phyloP scores from a whole-genome alignment of 139 green algal species.

The Zygnema circumcarinatum region DNA sequence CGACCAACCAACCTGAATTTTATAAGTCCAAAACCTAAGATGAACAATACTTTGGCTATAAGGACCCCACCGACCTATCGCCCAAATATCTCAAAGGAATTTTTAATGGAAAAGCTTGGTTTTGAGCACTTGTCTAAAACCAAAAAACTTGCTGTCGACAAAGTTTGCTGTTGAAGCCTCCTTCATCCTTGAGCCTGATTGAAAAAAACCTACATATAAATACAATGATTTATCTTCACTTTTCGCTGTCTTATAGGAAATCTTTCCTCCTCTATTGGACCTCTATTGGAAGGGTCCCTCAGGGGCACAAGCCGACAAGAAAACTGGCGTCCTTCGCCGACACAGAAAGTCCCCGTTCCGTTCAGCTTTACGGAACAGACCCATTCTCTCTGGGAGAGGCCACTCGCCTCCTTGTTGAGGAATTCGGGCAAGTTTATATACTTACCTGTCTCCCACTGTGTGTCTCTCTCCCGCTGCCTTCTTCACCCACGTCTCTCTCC shows the following conservation, averaged over 20 bases:
- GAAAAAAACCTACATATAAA: background rate
- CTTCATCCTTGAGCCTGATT: background rate
- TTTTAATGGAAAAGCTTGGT: no score
- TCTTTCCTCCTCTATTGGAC: background rate
- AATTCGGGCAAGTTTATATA: background rate
- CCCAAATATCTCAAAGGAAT: no score
- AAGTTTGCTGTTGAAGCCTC: background rate
- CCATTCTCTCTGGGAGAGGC: background rate
- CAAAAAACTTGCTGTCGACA: background rate
- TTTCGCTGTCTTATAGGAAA: background rate
- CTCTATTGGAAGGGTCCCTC: background rate
- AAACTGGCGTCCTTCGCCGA: slow-evolving; percentile 7
- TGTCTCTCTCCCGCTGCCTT: slow-evolving; percentile 11
- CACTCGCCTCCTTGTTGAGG: slow-evolving; percentile 8
- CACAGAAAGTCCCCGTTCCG: slow-evolving; percentile 3
- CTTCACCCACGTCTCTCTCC: slow-evolving; percentile 20
- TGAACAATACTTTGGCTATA: no score
- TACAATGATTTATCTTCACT: slow-evolving; percentile 1
- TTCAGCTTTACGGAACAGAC: slow-evolving; percentile 26
- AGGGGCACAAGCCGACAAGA: background rate
- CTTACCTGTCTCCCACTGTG: no score
- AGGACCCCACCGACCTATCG: no score
- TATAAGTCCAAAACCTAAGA: background rate
- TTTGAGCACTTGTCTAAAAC: background rate
- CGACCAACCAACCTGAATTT: no score